phyloP scores from a whole-genome alignment of 352 stramenopile genomes.

The Globisporangium splendens region DNA sequence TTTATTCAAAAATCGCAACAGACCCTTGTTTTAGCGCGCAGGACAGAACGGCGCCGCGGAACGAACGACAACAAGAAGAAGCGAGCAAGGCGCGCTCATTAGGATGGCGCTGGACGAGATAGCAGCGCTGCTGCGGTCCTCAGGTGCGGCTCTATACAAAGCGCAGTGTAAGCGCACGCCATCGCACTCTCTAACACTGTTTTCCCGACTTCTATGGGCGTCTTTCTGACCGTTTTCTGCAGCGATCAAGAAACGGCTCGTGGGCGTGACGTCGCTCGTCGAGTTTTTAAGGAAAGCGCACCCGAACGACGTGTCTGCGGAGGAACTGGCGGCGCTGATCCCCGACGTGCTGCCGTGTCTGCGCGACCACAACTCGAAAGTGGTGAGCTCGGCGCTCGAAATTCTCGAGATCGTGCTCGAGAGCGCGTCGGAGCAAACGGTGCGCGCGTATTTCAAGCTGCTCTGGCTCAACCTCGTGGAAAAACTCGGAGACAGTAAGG shows the following conservation, averaged over 20 bases:
- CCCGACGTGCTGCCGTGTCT: slow-evolving; percentile 65
- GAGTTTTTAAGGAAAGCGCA: slow-evolving; percentile 30
- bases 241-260: slow-evolving; percentile 84
- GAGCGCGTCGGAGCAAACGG: slow-evolving; percentile 35
- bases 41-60: too few species aligned
- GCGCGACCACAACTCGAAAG: slow-evolving; percentile 83
- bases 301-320: slow-evolving; percentile 19
- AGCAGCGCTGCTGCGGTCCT: slow-evolving; percentile 52
- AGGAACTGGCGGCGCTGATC: slow-evolving; percentile 43
- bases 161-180: too few species aligned
- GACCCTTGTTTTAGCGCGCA: slow-evolving; percentile 3
- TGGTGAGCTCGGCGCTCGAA: slow-evolving; percentile 59
- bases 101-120: slow-evolving; percentile 40
- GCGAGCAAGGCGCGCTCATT: too few species aligned
- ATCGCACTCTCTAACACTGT: too few species aligned
- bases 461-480: slow-evolving; percentile 72
- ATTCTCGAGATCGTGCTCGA: slow-evolving; percentile 54
- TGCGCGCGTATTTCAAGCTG: slow-evolving; percentile 54
- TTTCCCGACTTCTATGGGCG: too few species aligned
- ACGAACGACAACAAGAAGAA: not conserved
- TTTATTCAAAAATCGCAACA: slow-evolving; percentile 8
- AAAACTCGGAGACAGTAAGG: slow-evolving; percentile 77
- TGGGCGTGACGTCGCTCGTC: slow-evolving; percentile 55
- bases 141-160: slow-evolving; percentile 26
- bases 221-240: not conserved